phyloP scores from a whole-genome alignment of 352 stramenopile species.

The Phytophthora sp. region DNA sequence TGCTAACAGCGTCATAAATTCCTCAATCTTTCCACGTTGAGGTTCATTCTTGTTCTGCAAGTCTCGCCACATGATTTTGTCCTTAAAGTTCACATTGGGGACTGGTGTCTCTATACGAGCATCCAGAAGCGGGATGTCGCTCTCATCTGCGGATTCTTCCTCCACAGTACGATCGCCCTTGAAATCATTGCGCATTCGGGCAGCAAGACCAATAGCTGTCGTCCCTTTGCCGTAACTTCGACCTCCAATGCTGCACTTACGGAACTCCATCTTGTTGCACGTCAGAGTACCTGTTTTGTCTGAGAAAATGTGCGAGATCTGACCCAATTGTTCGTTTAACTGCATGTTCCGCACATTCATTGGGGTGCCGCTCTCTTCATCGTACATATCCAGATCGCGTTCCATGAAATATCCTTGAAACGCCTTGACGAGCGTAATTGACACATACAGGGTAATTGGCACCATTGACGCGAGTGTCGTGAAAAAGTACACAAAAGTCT shows the following conservation, averaged over 20 bases:
- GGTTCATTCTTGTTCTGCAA: slow-evolving; percentile 44
- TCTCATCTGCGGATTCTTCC: slow-evolving; percentile 49
- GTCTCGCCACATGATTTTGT: slow-evolving; percentile 64
- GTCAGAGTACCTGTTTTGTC: slow-evolving; percentile 90
- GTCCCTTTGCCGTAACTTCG: slow-evolving; percentile 85
- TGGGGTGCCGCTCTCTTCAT: slow-evolving; percentile 64
- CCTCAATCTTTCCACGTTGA: slow-evolving; percentile 63
- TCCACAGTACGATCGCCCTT: slow-evolving; percentile 50
- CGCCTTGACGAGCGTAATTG: slow-evolving; percentile 89
- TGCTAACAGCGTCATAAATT: slow-evolving; percentile 89
- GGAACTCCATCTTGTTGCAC: slow-evolving; percentile 92
- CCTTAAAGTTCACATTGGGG: slow-evolving; percentile 85
- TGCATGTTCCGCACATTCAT: slow-evolving; percentile 89
- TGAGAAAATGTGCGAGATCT: slow-evolving; percentile 98
- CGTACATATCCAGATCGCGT: slow-evolving; percentile 86
- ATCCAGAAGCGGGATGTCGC: slow-evolving; percentile 38
- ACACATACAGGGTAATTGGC: slow-evolving; percentile 90
- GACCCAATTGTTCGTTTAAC: slow-evolving; percentile 87
- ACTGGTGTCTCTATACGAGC: slow-evolving; percentile 34
- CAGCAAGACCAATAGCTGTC: slow-evolving; percentile 80
- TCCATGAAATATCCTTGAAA: slow-evolving; percentile 91
- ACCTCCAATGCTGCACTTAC: slow-evolving; percentile 86
- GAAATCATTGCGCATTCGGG: slow-evolving; percentile 69
- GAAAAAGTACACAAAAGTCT: slow-evolving; percentile 87
- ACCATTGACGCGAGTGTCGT: slow-evolving; percentile 86